These are phyloP conservation scores for Alternaria solani DNA, from an alignment of 2,329 filamentous ascomycete species.

Conservation along the genomic window DNA sequence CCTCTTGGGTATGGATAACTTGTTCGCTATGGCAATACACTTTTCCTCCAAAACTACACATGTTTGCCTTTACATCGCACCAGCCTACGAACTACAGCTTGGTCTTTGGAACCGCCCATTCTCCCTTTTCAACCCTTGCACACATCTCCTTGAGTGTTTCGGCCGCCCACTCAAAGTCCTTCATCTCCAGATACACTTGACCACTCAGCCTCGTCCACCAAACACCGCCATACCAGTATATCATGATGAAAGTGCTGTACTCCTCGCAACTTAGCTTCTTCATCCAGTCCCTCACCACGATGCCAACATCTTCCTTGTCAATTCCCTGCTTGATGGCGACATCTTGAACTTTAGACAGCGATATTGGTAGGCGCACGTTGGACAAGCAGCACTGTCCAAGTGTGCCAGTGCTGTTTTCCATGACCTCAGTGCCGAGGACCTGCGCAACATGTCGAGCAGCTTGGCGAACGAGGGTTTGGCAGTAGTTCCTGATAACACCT, in stretches of 20 bases:
- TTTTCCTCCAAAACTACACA: background rate
- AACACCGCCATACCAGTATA: constrained; percentile 67
- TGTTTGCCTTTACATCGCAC: background rate
- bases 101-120: constrained; percentile 37
- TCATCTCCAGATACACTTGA: constrained; percentile 82
- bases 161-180: constrained; percentile 78
- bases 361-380: constrained; percentile 77
- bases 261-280: constrained; percentile 55
- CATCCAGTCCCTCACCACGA: constrained; percentile 53
- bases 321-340: constrained; percentile 27
- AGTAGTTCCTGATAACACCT: constrained; percentile 70
- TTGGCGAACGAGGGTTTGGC: constrained; percentile 66
- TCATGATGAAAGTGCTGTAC: constrained; percentile 76
- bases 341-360: constrained; percentile 43
- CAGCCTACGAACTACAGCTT: constrained; percentile 11
- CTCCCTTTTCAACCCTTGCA: constrained; percentile 58
- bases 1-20: background rate
- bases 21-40: background rate
- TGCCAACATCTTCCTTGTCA: constrained; percentile 29
- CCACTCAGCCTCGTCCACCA: constrained; percentile 79
- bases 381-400: constrained; percentile 73
- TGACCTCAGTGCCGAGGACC: constrained; percentile 72
- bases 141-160: constrained; percentile 66
- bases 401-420: constrained; percentile 71
- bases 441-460: constrained; percentile 69